Conservation (phyloP, 2,329 filamentous ascomycete genomes). For the Kalaharituber pfeilii region DNA sequence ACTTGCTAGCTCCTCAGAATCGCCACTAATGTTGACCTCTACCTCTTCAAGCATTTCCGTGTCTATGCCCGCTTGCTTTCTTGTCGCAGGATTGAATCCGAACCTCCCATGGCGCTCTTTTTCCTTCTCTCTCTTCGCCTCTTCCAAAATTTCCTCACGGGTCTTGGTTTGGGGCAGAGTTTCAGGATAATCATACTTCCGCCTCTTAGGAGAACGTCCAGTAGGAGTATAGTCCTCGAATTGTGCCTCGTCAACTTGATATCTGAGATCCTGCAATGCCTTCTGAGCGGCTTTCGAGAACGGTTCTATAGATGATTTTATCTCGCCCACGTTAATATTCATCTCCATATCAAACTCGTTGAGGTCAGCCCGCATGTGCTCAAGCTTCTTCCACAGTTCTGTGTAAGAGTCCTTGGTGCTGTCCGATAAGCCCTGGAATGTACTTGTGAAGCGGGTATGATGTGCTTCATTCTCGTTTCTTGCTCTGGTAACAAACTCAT, state of each 20-base stretch:
- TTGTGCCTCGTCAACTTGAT: constrained; percentile 44
- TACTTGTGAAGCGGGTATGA: constrained; percentile 36
- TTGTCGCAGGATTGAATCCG: not conserved
- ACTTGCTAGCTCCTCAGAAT: too few species aligned
- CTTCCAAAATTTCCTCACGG: constrained; percentile 26
- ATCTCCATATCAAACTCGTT: constrained; percentile 6
- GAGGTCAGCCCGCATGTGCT: constrained; percentile 10
- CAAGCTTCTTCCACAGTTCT: constrained; percentile 8
- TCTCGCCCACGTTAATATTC: not conserved
- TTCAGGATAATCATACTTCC: constrained; percentile 63
- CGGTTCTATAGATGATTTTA: constrained; percentile 34
- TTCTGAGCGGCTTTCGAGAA: constrained; percentile 34
- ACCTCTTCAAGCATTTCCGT: not conserved
- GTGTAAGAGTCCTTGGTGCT: constrained; percentile 6
- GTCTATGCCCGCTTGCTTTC: not conserved
- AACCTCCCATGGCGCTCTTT: not conserved
- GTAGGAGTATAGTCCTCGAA: constrained; percentile 72
- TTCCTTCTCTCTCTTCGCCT: not conserved
- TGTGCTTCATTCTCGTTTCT: constrained; percentile 63
- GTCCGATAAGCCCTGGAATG: constrained; percentile 2
- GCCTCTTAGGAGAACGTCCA: constrained; percentile 68
- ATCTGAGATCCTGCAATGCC: constrained; percentile 53
- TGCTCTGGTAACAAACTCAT: constrained; percentile 75
- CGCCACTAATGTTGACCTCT: too few species aligned
- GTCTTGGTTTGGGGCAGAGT: constrained; percentile 54